Conservation (phyloP, 768 basidiomycete species). For the Mrakia hoshinonis region DNA sequence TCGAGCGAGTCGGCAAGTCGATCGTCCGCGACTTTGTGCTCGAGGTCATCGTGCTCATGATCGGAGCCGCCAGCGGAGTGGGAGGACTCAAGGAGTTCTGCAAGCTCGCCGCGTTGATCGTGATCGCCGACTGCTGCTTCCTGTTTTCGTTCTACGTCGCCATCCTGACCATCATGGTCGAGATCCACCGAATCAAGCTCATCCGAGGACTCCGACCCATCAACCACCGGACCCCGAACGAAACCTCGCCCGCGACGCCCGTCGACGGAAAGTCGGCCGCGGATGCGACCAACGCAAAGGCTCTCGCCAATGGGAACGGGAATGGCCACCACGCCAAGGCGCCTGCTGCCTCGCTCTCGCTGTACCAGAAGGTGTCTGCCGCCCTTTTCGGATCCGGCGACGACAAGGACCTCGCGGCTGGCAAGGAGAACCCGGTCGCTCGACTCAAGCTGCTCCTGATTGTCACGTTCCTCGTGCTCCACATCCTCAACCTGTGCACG, state of each 20-base stretch:
- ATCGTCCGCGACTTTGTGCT: constrained; percentile 89
- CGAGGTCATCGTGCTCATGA: constrained; percentile 77
- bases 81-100: constrained; percentile 89
- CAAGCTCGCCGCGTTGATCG: constrained; percentile 78
- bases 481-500: constrained; percentile 84
- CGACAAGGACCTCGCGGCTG: constrained; percentile 22
- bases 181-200: constrained; percentile 50
- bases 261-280: constrained; percentile 12
- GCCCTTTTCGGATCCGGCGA: constrained; percentile 22
- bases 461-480: constrained; percentile 79
- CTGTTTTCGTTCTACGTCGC: constrained; percentile 84
- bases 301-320: too few relatives aligned
- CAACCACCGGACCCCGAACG: constrained; percentile 24
- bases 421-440: constrained; percentile 69
- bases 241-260: constrained; percentile 23
- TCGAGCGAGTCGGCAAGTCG: constrained; percentile 65
- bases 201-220: constrained; percentile 41
- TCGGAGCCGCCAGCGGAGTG: constrained; percentile 79
- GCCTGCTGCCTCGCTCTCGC: neutral
- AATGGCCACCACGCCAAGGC: neutral
- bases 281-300: constrained; percentile 3
- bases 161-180: constrained; percentile 88
- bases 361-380: constrained; percentile 5
- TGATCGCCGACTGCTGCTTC: constrained; percentile 76
- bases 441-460: constrained; percentile 87